phyloP scores from a whole-genome alignment of 2,329 filamentous ascomycete genomes.

The Aspergillus alliaceus region DNA sequence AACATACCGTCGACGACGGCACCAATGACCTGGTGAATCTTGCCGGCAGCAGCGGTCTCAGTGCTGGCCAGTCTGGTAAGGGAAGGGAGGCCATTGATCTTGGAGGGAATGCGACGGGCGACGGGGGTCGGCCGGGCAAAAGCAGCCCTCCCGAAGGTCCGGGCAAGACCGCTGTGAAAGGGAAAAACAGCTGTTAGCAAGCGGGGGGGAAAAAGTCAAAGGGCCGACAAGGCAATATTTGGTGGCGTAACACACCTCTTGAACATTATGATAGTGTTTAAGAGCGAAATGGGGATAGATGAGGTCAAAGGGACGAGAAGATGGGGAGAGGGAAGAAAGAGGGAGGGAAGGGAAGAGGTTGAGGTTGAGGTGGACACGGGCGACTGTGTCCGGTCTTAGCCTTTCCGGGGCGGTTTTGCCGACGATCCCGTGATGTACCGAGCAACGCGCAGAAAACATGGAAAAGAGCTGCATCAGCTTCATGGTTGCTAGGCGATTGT shows the following conservation, averaged over 20 bases:
- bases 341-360: conserved; percentile 30
- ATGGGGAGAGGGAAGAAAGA: conserved; percentile 33
- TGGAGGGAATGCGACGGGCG: conserved; percentile 57
- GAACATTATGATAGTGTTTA: conserved; percentile 58
- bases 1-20: conserved; percentile 94
- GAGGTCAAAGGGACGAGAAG: conserved; percentile 35
- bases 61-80: conserved; percentile 64
- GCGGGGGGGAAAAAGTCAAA: conserved; percentile 10
- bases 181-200: conserved; percentile 7
- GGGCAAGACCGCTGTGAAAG: conserved; percentile 61
- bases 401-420: conserved; percentile 46
- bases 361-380: conserved; percentile 31
- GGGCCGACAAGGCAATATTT: conserved; percentile 18
- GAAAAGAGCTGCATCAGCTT: background rate
- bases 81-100: conserved; percentile 59
- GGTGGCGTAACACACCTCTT: conserved; percentile 54
- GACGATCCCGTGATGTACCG: conserved; percentile 45
- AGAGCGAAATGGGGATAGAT: conserved; percentile 41
- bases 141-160: conserved; percentile 62
- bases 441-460: conserved; percentile 20
- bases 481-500: background rate
- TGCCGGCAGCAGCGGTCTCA: conserved; percentile 59
- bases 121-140: conserved; percentile 57
- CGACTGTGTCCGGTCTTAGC: conserved; percentile 35
- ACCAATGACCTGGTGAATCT: conserved; percentile 85